Evolutionary conservation across 2,329 filamentous ascomycete species (phyloP).

Genomic region (Cladophialophora psammophila): DNA sequence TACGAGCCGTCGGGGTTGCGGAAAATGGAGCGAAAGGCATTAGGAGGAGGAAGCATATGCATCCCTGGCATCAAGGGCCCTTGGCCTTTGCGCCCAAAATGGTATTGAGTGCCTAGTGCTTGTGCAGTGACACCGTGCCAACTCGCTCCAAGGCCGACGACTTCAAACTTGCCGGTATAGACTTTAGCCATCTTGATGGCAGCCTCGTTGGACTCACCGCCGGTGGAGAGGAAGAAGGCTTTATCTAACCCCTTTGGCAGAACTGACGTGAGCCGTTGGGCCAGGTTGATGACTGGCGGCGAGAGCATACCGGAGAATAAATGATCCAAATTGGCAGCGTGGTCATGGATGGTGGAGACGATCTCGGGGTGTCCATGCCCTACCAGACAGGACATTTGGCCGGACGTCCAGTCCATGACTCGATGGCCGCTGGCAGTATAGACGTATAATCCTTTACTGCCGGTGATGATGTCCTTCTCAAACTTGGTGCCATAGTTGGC

Average conservation of each 20-base stretch:
- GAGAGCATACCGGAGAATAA: constrained; percentile 67
- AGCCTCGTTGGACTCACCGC: constrained; percentile 66
- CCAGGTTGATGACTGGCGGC: constrained; percentile 64
- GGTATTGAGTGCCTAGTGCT: constrained; percentile 62
- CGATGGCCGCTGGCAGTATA: constrained; percentile 54
- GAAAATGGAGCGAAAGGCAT: constrained; percentile 69
- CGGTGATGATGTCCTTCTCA: constrained; percentile 52
- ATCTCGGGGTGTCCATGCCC: constrained; percentile 67
- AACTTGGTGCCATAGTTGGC: constrained; percentile 42
- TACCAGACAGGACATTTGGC: constrained; percentile 67
- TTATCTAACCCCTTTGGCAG: constrained; percentile 61
- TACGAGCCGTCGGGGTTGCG: constrained; percentile 65
- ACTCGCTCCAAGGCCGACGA: constrained; percentile 65
- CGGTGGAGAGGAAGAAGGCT: constrained; percentile 66
- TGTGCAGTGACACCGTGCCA: constrained; percentile 69
- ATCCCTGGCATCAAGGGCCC: constrained; percentile 63
- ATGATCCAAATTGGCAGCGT: constrained; percentile 64
- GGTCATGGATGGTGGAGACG: constrained; percentile 59
- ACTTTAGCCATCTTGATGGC: constrained; percentile 70
- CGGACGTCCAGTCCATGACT: constrained; percentile 67
- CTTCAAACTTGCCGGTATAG: constrained; percentile 70
- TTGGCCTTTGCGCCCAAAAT: constrained; percentile 58
- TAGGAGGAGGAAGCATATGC: constrained; percentile 65
- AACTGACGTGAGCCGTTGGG: constrained; percentile 57
- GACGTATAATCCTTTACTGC: constrained; percentile 55